A percentile compares a stretch with the other conserved stretches of the same genome.
These are phyloP conservation scores for Xerocomus spinulosus DNA, from an alignment of 768 basidiomycete genomes.

Conservation along the genomic window DNA sequence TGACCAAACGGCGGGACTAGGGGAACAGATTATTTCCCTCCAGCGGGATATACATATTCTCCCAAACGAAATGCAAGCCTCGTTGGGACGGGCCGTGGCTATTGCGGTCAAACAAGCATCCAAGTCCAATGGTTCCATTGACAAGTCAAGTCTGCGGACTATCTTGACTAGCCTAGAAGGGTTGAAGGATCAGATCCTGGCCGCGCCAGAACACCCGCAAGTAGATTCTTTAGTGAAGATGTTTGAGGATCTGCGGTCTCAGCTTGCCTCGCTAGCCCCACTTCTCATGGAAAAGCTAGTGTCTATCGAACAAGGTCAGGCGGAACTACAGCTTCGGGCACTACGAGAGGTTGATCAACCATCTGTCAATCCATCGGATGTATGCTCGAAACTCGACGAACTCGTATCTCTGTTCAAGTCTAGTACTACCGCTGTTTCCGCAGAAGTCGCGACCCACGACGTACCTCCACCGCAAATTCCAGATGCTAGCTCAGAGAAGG, in stretches of 20 bases:
- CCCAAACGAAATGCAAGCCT: slow-evolving; percentile 23
- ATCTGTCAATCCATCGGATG: slow-evolving; percentile 22
- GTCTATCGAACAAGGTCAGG: slow-evolving; percentile 27
- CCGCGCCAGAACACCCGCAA: slow-evolving; percentile 6
- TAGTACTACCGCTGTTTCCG: background rate
- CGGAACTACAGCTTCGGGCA: slow-evolving; percentile 15
- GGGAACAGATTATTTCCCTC: slow-evolving; percentile 32
- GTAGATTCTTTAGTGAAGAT: slow-evolving; percentile 27
- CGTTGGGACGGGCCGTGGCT: slow-evolving; percentile 9
- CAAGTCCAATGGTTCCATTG: background rate
- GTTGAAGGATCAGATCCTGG: slow-evolving; percentile 13
- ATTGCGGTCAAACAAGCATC: slow-evolving; percentile 3
- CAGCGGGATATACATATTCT: slow-evolving; percentile 28
- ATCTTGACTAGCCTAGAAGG: slow-evolving; percentile 15
- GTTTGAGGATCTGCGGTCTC: slow-evolving; percentile 37
- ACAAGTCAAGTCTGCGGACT: slow-evolving; percentile 1
- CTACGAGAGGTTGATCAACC: slow-evolving; percentile 5
- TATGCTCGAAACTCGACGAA: slow-evolving; percentile 37
- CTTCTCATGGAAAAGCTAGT: slow-evolving; percentile 32
- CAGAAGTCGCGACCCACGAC: background rate
- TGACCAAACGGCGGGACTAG: slow-evolving; percentile 32
- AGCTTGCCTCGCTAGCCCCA: slow-evolving; percentile 38
- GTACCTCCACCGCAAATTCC: slow-evolving; percentile 1
- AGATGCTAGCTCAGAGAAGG: slow-evolving; percentile 18
- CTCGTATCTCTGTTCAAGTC: slow-evolving; percentile 26